Evolutionary conservation across 306 rosid genomes (phyloP).

Genomic region (Quercus glauca): DNA sequence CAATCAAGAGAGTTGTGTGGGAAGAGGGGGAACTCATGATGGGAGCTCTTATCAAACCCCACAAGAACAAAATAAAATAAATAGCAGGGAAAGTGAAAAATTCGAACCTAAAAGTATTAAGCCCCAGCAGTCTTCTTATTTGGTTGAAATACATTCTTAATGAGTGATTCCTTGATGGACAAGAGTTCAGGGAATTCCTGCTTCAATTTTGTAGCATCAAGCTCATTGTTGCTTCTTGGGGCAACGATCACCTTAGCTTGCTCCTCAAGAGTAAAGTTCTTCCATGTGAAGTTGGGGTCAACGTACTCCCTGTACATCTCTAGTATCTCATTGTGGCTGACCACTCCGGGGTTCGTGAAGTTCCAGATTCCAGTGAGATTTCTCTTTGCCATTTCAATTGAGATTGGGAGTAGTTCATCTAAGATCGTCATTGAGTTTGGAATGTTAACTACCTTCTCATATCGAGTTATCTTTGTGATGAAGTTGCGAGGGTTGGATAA

Average conservation of each 20-base stretch:
- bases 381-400: constrained; percentile 86
- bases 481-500: constrained; percentile 77
- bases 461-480: constrained; percentile 77
- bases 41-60: constrained; percentile 23
- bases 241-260: constrained; percentile 93
- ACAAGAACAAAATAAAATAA: constrained; percentile 30
- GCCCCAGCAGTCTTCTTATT: constrained; percentile 46
- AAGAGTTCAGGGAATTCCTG: constrained; percentile 71
- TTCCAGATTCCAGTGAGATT: constrained; percentile 84
- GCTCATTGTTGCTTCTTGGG: constrained; percentile 82
- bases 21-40: constrained; percentile 8
- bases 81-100: constrained; percentile 23
- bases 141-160: constrained; percentile 73
- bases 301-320: constrained; percentile 69
- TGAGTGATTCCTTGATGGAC: constrained; percentile 80
- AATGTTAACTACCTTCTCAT: constrained; percentile 79
- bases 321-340: constrained; percentile 87
- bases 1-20: constrained; percentile 1
- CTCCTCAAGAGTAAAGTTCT: constrained; percentile 79
- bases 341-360: constrained; percentile 92
- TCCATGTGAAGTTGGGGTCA: constrained; percentile 69
- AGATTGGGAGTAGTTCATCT: constrained; percentile 85
- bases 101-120: constrained; percentile 18
- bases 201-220: constrained; percentile 61
- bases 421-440: constrained; percentile 88